Percentiles rank a stretch among this genome's conserved stretches.
Evolutionary conservation across 768 basidiomycete genomes (phyloP).

Genomic region (Neoboletus subvelutipes): DNA sequence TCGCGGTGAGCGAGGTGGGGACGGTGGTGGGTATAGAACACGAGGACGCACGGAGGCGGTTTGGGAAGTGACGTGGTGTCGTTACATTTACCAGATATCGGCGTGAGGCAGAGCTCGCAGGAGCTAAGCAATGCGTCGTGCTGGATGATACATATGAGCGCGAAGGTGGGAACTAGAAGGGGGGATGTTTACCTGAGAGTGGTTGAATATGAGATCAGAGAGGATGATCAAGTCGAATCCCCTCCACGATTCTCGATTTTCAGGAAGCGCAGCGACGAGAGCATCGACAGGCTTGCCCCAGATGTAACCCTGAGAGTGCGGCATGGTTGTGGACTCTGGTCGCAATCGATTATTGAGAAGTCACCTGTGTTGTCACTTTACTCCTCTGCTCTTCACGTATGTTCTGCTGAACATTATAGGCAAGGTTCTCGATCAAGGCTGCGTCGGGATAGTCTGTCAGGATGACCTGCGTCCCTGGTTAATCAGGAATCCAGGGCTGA

Average conservation of each 20-base stretch:
- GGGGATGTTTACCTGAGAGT: slow-evolving; percentile 66
- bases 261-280: slow-evolving; percentile 31
- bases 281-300: slow-evolving; percentile 64
- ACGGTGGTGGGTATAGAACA: slow-evolving; percentile 88
- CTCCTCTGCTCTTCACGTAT: slow-evolving; percentile 26
- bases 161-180: background rate
- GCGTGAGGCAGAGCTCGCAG: slow-evolving; percentile 49
- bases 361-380: slow-evolving; percentile 35
- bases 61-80: background rate
- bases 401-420: slow-evolving; percentile 65
- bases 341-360: slow-evolving; percentile 30
- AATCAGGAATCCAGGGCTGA: background rate
- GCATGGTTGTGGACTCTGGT: slow-evolving; percentile 9
- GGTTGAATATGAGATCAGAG: slow-evolving; percentile 93
- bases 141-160: slow-evolving; percentile 35
- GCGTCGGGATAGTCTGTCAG: slow-evolving; percentile 92
- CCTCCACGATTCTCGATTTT: slow-evolving; percentile 13
- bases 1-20: slow-evolving; percentile 83
- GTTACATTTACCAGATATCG: slow-evolving; percentile 20
- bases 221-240: slow-evolving; percentile 81
- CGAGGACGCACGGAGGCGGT: slow-evolving; percentile 52
- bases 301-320: slow-evolving; percentile 61
- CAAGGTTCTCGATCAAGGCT: slow-evolving; percentile 71
- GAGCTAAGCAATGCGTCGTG: slow-evolving; percentile 80
- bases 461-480: slow-evolving; percentile 53